Evolutionary conservation across 495 filamentous ascomycete species (phyloP), one percentile per base, ranked within the genome.

Genomic region (Jackrogersella multiformis): DNA sequence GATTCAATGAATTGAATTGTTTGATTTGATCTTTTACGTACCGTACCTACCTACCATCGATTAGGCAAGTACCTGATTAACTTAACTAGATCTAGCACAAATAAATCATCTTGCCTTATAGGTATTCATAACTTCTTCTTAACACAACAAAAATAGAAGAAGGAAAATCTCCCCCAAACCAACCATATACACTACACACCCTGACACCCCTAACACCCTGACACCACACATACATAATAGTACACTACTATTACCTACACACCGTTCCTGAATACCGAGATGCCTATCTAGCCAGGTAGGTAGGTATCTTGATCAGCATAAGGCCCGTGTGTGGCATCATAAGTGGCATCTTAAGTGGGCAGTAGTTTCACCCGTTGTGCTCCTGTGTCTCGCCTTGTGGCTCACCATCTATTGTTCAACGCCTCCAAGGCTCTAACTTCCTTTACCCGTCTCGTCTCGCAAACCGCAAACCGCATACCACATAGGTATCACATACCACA

Each of bases 301-400:
- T n/a, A n/a, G n/a, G n/a, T 15, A 36, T 53, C 49, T 30, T 23
- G 26, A 34, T 62, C 61, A 34, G 28, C 38, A 46, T 58, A 30
- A 41, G 61, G 38, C 41, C 60, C 41, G 60, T 56, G 51, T 20
- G 34, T 54, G 38, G 24, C 24, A 46, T 49, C 39, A n/a, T n/a
- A n/a, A n/a, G n/a, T n/a, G n/a, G n/a, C n/a, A n/a, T n/a, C n/a
- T n/a, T 42, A 51, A 51, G 51, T 56, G 61, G 61, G 16, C 55
- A 16, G 15, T 66, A 48, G 62, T 66, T 66, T 66, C 55, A 66
- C 62, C 41, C 38, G 21, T 53, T 34, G 38, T 46, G 36, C 54
- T 57, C 49, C 49, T 53, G 42, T 64, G 53, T 64, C 54, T 64
- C 42, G 61, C 61, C 61, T 41, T 56, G 61, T 64, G 61, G 41